Conservation (phyloP, 2,329 filamentous ascomycete species). For the Aschersonia sp. region DNA sequence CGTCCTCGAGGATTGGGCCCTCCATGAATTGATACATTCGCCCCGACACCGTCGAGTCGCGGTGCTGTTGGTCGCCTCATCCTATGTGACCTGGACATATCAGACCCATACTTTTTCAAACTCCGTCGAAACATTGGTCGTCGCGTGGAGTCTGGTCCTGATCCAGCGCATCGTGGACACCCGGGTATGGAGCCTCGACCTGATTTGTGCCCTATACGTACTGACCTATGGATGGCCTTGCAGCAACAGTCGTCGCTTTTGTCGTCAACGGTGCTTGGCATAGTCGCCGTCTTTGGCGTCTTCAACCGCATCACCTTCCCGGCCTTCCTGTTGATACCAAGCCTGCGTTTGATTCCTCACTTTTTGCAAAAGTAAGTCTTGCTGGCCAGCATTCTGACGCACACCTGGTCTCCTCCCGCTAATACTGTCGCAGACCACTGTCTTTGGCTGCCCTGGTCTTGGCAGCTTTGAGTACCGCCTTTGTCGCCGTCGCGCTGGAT, state of each 20-base stretch:
- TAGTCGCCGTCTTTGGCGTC: constrained; percentile 69
- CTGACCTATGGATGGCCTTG: constrained; percentile 1
- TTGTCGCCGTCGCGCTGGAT: constrained; percentile 66
- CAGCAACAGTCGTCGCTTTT: constrained; percentile 63
- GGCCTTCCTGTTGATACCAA: constrained; percentile 76
- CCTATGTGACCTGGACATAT: constrained; percentile 97
- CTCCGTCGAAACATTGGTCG: constrained; percentile 83
- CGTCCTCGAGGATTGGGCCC: constrained; percentile 93
- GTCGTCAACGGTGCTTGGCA: constrained; percentile 63
- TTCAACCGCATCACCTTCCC: constrained; percentile 98
- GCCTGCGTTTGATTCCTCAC: constrained; percentile 70
- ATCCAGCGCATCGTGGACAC: constrained; percentile 73
- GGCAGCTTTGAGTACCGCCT: constrained; percentile 52
- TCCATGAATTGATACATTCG: constrained; percentile 76
- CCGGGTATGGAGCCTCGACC: constrained; percentile 39
- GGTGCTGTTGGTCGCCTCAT: constrained; percentile 77
- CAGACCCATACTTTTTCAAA: constrained; percentile 98
- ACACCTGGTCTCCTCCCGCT: background rate
- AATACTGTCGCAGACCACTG: constrained; percentile 28
- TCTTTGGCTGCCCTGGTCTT: constrained; percentile 48
- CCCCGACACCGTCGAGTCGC: constrained; percentile 58
- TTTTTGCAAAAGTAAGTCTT: constrained; percentile 60
- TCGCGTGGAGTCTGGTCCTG: constrained; percentile 85
- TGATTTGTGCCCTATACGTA: constrained; percentile 1
- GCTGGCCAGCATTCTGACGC: background rate